Evolutionary conservation across 768 basidiomycete genomes (phyloP).

Genomic region (Sarcodon aspratus): DNA sequence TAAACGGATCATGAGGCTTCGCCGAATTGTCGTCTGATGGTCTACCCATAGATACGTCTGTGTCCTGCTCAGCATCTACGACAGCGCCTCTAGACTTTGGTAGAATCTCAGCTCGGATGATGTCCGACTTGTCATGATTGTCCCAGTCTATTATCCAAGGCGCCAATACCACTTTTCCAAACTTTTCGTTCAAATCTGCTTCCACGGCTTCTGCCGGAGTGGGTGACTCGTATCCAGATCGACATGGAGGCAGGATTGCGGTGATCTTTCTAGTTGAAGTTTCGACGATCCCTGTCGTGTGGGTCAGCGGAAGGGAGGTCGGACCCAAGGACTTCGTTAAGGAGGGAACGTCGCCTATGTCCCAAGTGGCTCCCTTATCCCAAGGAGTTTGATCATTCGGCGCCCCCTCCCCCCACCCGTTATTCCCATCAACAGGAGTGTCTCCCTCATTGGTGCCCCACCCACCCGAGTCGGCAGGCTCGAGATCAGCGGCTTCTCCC

Average conservation of each 20-base stretch:
- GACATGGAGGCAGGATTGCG: conserved; percentile 29
- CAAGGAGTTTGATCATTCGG: background rate
- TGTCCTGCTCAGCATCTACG: conserved; percentile 7
- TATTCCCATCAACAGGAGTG: conserved; percentile 3
- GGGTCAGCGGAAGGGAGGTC: conserved; percentile 45
- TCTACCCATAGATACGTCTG: conserved; percentile 4
- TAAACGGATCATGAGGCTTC: conserved; percentile 35
- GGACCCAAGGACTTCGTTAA: conserved; percentile 40
- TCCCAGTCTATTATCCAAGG: conserved; percentile 37
- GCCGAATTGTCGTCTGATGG: conserved; percentile 4
- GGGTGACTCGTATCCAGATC: conserved; percentile 5
- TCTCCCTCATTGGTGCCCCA: conserved; percentile 9
- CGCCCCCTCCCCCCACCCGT: background rate
- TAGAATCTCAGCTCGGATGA: conserved; percentile 23
- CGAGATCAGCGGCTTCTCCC: conserved; percentile 2
- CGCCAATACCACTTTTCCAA: conserved; percentile 39
- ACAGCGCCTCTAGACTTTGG: conserved; percentile 25
- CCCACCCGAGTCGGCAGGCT: conserved; percentile 2
- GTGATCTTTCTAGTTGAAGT: conserved; percentile 48
- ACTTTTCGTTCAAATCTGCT: conserved; percentile 29
- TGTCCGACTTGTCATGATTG: conserved; percentile 24
- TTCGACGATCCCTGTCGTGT: conserved; percentile 56
- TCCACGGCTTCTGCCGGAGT: conserved; percentile 25
- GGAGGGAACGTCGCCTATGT: conserved; percentile 6
- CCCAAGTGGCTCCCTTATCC: conserved; percentile 5